Conservation (phyloP, 768 basidiomycete species). For the Suillus lakei region DNA sequence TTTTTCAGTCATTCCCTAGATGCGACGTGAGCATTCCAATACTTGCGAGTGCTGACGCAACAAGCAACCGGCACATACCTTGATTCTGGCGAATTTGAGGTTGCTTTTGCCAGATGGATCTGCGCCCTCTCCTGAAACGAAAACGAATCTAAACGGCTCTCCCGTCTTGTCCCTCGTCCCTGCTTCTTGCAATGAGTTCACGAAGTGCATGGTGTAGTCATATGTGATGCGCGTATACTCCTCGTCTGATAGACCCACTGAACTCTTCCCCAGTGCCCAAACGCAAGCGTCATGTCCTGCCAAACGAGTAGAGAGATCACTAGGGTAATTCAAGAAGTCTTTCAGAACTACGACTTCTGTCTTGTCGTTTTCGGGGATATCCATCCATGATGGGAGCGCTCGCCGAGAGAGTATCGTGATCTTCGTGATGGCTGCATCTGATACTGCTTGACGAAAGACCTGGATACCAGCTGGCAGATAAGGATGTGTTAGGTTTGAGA, state of each 20-base stretch:
- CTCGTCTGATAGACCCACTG: slow-evolving; percentile 33
- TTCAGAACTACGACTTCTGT: slow-evolving; percentile 36
- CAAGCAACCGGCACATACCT: slow-evolving; percentile 30
- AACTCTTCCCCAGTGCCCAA: slow-evolving; percentile 40
- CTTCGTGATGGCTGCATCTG: slow-evolving; percentile 30
- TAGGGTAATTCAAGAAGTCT: slow-evolving; percentile 39
- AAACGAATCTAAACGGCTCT: slow-evolving; percentile 43
- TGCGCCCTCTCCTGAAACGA: slow-evolving; percentile 42
- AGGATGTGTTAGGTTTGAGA: neutral
- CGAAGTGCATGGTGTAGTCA: slow-evolving; percentile 38
- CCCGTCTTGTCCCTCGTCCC: slow-evolving; percentile 19
- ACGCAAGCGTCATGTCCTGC: slow-evolving; percentile 40
- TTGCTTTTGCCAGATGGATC: slow-evolving; percentile 37
- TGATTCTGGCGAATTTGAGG: slow-evolving; percentile 40
- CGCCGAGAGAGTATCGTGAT: slow-evolving; percentile 41
- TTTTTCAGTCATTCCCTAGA: slow-evolving; percentile 37
- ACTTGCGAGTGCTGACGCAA: neutral
- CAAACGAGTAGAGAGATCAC: slow-evolving; percentile 32
- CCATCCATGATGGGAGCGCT: slow-evolving; percentile 37
- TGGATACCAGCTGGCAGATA: slow-evolving; percentile 37
- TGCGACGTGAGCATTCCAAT: neutral
- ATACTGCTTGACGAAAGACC: slow-evolving; percentile 37
- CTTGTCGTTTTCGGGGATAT: slow-evolving; percentile 30
- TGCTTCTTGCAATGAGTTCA: slow-evolving; percentile 31
- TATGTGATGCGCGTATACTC: slow-evolving; percentile 41